A percentile compares a stretch with the other conserved stretches of the same genome.
Conservation (phyloP, 192 early-diverging fungal species). For the Entomortierella parvispora region DNA sequence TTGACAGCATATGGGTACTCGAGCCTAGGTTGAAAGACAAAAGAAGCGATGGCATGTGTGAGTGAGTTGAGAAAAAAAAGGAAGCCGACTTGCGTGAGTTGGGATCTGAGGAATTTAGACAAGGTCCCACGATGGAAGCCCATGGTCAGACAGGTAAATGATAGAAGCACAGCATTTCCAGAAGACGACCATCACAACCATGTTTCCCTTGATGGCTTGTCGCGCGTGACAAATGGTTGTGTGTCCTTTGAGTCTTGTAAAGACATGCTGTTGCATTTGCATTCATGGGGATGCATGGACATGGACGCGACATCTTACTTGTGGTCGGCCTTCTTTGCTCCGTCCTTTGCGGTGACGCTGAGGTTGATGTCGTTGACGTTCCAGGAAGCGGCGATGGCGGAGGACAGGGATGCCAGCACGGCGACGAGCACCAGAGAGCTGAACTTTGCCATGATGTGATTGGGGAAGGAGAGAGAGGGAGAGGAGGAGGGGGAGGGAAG, state of each 20-base stretch:
- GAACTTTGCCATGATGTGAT: slow-evolving; percentile 39
- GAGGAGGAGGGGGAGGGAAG: neutral
- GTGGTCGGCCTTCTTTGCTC: slow-evolving; percentile 33
- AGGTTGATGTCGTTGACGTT: slow-evolving; percentile 37
- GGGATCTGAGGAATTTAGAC: too few relatives aligned
- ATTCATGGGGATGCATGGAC: too few relatives aligned
- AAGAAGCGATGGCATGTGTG: neutral
- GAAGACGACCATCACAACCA: too few relatives aligned
- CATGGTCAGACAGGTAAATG: too few relatives aligned
- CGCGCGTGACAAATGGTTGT: too few relatives aligned
- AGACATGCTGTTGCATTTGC: too few relatives aligned
- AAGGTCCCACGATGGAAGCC: too few relatives aligned
- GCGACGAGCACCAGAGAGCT: slow-evolving; percentile 28
- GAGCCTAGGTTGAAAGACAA: slow-evolving; percentile 13
- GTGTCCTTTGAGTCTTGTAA: too few relatives aligned
- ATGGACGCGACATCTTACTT: too few relatives aligned
- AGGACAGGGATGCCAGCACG: slow-evolving; percentile 35
- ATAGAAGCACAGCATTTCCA: too few relatives aligned
- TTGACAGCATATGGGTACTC: slow-evolving; percentile 30
- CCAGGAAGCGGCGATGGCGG: slow-evolving; percentile 41
- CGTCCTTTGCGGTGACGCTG: slow-evolving; percentile 19
- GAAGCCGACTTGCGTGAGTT: neutral
- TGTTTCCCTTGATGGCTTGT: too few relatives aligned
- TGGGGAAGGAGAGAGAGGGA: neutral
- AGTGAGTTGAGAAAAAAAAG: neutral